phyloP scores from a whole-genome alignment of 2,329 filamentous ascomycete genomes.

The Fusarium anguioides region DNA sequence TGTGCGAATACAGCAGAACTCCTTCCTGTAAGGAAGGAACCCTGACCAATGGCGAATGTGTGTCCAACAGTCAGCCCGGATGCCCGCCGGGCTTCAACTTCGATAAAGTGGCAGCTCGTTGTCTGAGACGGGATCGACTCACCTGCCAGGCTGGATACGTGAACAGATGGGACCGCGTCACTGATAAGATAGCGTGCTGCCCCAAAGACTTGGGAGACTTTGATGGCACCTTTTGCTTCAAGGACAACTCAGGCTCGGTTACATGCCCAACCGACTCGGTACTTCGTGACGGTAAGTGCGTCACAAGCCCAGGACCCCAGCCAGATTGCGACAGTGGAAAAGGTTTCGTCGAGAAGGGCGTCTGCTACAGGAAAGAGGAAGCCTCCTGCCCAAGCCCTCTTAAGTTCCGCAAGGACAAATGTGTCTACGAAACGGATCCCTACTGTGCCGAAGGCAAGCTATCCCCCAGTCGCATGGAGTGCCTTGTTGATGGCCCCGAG shows the following conservation, averaged over 20 bases:
- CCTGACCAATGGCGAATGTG: background rate
- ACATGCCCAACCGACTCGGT: background rate
- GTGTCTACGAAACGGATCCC: background rate
- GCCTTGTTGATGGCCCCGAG: background rate
- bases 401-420: background rate
- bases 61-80: background rate
- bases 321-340: background rate
- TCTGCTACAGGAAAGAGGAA: constrained; percentile 2
- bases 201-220: background rate
- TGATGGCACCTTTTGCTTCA: background rate
- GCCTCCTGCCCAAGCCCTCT: background rate
- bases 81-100: background rate
- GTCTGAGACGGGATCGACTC: background rate
- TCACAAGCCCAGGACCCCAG: background rate
- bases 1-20: background rate
- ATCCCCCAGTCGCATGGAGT: background rate
- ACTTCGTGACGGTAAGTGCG: background rate
- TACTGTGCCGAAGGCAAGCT: background rate
- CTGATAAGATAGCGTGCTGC: background rate
- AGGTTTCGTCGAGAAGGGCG: background rate
- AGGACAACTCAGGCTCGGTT: background rate
- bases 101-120: background rate
- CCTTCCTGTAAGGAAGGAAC: background rate
- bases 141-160: background rate
- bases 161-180: background rate